Percentiles rank a stretch among this genome's conserved stretches.
Conservation (phyloP, 805 yeast species). For the Metschnikowia corniflorae region DNA sequence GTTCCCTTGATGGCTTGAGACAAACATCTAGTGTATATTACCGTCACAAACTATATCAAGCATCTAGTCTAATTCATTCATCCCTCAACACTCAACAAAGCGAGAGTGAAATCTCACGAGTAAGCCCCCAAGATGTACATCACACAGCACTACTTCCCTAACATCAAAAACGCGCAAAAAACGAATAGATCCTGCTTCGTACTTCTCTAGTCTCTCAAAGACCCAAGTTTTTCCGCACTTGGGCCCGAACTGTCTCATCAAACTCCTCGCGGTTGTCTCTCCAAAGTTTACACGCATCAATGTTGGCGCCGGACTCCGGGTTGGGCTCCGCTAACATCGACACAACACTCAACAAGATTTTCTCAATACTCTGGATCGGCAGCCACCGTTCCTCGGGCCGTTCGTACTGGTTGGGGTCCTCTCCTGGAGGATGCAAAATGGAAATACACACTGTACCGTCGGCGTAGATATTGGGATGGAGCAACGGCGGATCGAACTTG, state of each 20-base stretch:
- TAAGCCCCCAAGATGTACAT: too few species aligned
- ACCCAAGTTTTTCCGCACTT: conserved; percentile 71
- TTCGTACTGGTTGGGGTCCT: conserved; percentile 94
- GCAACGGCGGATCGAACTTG: conserved; percentile 71
- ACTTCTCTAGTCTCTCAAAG: conserved; percentile 28
- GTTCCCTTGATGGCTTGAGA: too few species aligned
- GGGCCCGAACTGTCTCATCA: conserved; percentile 57
- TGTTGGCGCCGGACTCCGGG: conserved; percentile 92
- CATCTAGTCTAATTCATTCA: too few species aligned
- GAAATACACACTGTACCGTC: conserved; percentile 97
- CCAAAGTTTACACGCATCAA: conserved; percentile 81
- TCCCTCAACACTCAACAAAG: background rate
- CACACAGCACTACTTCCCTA: too few species aligned
- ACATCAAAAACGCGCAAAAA: too few species aligned
- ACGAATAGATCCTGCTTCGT: background rate
- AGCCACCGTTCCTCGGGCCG: conserved; percentile 97
- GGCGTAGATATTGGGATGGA: conserved; percentile 91
- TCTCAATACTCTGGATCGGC: conserved; percentile 97
- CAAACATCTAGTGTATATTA: too few species aligned
- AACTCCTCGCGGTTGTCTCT: conserved; percentile 75
- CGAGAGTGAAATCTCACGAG: background rate
- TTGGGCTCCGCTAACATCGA: conserved; percentile 98
- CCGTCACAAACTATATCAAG: too few species aligned
- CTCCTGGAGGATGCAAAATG: conserved; percentile 93
- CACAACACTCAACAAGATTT: conserved; percentile 86